A percentile compares a stretch with the other conserved stretches of the same genome.
Evolutionary conservation across 2,329 filamentous ascomycete species (phyloP).

Genomic region (Aspergillus sp.): DNA sequence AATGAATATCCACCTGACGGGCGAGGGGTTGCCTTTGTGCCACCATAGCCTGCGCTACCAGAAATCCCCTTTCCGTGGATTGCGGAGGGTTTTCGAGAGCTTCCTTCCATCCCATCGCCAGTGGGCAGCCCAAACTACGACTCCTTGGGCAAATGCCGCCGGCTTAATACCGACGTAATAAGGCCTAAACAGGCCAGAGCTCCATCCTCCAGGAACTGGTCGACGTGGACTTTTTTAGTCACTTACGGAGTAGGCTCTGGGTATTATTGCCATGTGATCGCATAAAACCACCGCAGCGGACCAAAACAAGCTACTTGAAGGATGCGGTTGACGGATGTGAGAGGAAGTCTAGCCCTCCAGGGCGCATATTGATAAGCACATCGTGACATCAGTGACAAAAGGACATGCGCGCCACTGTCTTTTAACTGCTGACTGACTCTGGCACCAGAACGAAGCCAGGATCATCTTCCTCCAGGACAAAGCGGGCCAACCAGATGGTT

Average conservation of each 20-base stretch:
- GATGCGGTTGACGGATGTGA: slow-evolving; percentile 2
- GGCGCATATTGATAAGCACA: slow-evolving; percentile 6
- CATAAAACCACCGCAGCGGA: background rate
- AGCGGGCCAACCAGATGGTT: slow-evolving; percentile 11
- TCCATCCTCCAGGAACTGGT: slow-evolving; percentile 5
- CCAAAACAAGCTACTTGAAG: background rate
- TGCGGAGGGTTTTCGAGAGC: background rate
- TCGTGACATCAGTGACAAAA: slow-evolving; percentile 3
- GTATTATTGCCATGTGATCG: slow-evolving; percentile 7
- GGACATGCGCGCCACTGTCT: background rate
- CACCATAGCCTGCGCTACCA: slow-evolving; percentile 4
- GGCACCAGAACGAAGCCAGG: slow-evolving; percentile 4
- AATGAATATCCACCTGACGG: slow-evolving; percentile 7
- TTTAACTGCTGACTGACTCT: background rate
- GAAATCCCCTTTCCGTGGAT: background rate
- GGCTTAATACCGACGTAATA: background rate
- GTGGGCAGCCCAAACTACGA: no score
- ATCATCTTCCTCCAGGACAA: slow-evolving; percentile 1
- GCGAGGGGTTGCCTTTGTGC: slow-evolving; percentile 8
- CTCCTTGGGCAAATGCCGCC: background rate
- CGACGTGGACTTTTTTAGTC: background rate
- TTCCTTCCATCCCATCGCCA: no score
- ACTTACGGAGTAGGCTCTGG: background rate
- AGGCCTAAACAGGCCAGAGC: background rate
- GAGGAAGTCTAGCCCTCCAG: slow-evolving; percentile 3